Base-by-base conservation (phyloP, 495 filamentous ascomycete species). In the Cryomyces antarcticus region DNA sequence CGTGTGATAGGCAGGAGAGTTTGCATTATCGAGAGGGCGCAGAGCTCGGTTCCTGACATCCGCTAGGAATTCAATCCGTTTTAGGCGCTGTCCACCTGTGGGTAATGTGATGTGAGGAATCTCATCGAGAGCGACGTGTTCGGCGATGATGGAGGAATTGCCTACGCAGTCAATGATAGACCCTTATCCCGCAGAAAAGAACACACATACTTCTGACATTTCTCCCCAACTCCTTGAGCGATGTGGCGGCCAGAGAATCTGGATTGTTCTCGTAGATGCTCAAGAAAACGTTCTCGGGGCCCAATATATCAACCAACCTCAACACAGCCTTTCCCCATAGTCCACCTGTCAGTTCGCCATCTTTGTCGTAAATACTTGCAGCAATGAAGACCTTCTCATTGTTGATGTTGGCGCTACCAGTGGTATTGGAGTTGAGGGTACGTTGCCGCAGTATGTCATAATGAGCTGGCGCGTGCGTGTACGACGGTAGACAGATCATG, bases 31-130 rank as follows among this genome's bases (percentile, higher is more conserved):
- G 6, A 89, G 59, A 1, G 80, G 80, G 41, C 66, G 56, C 24
- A 89, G 58, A 5, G 79, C 82, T 34, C 72, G 72, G 54, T 89
- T 89, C 44, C 82, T 71, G 29, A 82, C 71, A 52, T 82, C 77
- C 9, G 82, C 77, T n/a, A 87, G 62, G 51, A 75, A 86, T 33
- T 77, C 73, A 27, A 87, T 77, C 30, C 82, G 75, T 51, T 81
- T 81, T 28, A 77, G 58, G 10, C 75, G 67, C 27, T 61, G 62
- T 31, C 68, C 64, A 7, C 80, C 80, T 13, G 68, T 68, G 4
- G 78, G 77, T 9, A 80, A 54, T 7, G 60, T 69, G 34, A 82
- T 66, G 27, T 64, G 65, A 0, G 68, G 68, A 2, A 85, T 58
- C 0, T 54, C 58, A 4, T 57, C 55, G 27, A 73, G 45, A 30